Evolutionary conservation across 2,329 filamentous ascomycete species (phyloP).

Genomic region (Colletotrichum chlorophyti): DNA sequence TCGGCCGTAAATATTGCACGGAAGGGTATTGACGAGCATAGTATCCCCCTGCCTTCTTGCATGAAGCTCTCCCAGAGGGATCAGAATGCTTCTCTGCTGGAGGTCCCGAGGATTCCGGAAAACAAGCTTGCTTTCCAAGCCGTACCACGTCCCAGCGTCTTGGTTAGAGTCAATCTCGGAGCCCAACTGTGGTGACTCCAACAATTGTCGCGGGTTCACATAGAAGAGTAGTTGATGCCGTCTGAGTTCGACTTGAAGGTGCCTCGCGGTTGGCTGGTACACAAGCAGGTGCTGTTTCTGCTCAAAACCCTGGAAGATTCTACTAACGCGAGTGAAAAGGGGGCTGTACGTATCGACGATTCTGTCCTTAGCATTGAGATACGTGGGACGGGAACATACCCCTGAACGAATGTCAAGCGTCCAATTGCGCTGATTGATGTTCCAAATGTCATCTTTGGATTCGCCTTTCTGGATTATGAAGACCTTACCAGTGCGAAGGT

Average conservation of each 20-base stretch:
- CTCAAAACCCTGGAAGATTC: slow-evolving; percentile 60
- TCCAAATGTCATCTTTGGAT: slow-evolving; percentile 27
- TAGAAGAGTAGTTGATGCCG: slow-evolving; percentile 60
- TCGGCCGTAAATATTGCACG: slow-evolving; percentile 48
- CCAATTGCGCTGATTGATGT: slow-evolving; percentile 38
- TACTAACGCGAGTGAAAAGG: slow-evolving; percentile 44
- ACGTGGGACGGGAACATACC: slow-evolving; percentile 26
- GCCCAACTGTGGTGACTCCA: slow-evolving; percentile 56
- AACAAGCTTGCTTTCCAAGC: slow-evolving; percentile 64
- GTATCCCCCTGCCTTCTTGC: slow-evolving; percentile 18
- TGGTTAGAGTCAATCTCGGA: slow-evolving; percentile 63
- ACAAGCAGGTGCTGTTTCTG: slow-evolving; percentile 47
- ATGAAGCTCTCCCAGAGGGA: slow-evolving; percentile 51
- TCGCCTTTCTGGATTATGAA: slow-evolving; percentile 36
- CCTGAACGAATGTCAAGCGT: slow-evolving; percentile 36
- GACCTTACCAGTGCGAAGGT: slow-evolving; percentile 41
- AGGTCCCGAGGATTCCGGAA: slow-evolving; percentile 51
- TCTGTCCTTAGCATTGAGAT: slow-evolving; percentile 11
- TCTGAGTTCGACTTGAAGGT: slow-evolving; percentile 55
- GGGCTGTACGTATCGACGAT: slow-evolving; percentile 58
- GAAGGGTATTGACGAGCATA: slow-evolving; percentile 37
- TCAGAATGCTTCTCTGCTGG: slow-evolving; percentile 56
- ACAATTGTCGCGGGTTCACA: slow-evolving; percentile 49
- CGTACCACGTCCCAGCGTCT: slow-evolving; percentile 65
- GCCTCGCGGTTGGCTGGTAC: slow-evolving; percentile 45